These are phyloP conservation scores for Handroanthus guayacan DNA, from an alignment of 257 asterid species.

Conservation along the genomic window DNA sequence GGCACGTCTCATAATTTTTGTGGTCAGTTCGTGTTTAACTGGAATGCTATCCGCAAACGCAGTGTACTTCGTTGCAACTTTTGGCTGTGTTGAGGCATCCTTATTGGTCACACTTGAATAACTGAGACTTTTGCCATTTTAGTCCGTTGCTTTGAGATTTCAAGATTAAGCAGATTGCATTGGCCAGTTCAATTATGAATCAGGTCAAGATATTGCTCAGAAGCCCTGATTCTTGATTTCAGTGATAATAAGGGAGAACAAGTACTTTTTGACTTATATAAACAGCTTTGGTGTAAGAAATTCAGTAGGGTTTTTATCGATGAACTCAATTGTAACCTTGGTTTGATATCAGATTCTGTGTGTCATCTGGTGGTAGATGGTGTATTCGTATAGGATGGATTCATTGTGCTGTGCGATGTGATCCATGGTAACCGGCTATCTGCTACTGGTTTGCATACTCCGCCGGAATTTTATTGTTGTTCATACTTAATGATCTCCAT, in stretches of 20 bases:
- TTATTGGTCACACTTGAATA: not conserved
- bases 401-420: no score
- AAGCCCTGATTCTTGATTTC: slow-evolving; percentile 1
- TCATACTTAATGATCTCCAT: no score
- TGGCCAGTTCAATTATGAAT: not conserved
- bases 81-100: not conserved
- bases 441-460: no score
- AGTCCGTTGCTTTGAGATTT: not conserved
- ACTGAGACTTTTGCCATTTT: not conserved
- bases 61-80: not conserved
- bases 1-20: not conserved
- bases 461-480: no score
- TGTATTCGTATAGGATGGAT: no score
- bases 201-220: not conserved
- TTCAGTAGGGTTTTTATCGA: not conserved
- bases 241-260: no score
- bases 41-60: not conserved
- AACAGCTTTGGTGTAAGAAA: not conserved
- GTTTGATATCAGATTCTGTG: not conserved
- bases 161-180: not conserved
- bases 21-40: not conserved
- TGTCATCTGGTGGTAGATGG: not conserved
- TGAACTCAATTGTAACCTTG: not conserved
- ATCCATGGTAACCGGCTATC: no score
- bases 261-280: not conserved